Percentiles rank a stretch among this genome's conserved stretches.
Conservation (phyloP, 805 yeast species). For the Zygotorulaspora sp. region DNA sequence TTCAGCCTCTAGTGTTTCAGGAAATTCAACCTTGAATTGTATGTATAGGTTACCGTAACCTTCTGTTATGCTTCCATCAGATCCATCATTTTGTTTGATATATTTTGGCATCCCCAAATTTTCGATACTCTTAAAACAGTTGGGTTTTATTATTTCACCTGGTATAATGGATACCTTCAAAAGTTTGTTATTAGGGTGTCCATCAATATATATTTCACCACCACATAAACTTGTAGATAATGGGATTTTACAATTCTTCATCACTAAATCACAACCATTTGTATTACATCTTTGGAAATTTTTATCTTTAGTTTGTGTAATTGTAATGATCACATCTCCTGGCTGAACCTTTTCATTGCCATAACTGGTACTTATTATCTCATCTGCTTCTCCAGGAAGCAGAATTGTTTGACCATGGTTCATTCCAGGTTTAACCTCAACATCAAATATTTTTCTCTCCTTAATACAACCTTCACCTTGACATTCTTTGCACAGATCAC, state of each 20-base stretch:
- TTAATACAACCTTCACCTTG: slow-evolving; percentile 44
- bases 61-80: slow-evolving; percentile 3
- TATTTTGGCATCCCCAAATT: slow-evolving; percentile 58
- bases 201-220: slow-evolving; percentile 41
- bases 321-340: slow-evolving; percentile 60
- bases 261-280: slow-evolving; percentile 42
- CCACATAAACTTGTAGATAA: slow-evolving; percentile 54
- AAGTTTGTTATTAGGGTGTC: slow-evolving; percentile 36
- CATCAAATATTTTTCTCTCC: slow-evolving; percentile 47
- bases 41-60: slow-evolving; percentile 54
- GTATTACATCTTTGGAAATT: slow-evolving; percentile 38
- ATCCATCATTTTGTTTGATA: slow-evolving; percentile 21
- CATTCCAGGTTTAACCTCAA: slow-evolving; percentile 55
- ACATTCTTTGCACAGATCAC: slow-evolving; percentile 41
- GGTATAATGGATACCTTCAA: slow-evolving; percentile 40
- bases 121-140: slow-evolving; percentile 39
- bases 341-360: slow-evolving; percentile 42
- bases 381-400: slow-evolving; percentile 60
- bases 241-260: slow-evolving; percentile 43
- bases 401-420: slow-evolving; percentile 48
- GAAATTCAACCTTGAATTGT: slow-evolving; percentile 56
- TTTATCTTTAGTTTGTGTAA: slow-evolving; percentile 36
- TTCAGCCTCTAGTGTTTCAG: slow-evolving; percentile 31
- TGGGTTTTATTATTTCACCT: slow-evolving; percentile 52
- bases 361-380: slow-evolving; percentile 41